Evolutionary conservation across 2,329 filamentous ascomycete species (phyloP).

Genomic region (Paecilomyces sp.): DNA sequence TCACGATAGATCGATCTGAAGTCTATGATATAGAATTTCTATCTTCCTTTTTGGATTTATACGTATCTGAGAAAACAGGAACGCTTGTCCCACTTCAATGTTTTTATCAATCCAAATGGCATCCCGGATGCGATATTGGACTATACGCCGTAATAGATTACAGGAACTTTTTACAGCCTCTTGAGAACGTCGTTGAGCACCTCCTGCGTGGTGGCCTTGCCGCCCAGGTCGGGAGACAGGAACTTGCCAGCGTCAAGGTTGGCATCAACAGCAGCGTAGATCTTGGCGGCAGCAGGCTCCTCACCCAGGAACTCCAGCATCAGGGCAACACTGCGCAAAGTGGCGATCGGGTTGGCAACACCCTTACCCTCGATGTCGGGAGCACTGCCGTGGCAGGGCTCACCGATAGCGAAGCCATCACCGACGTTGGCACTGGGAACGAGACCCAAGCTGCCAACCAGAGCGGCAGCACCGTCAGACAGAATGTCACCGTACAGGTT

Average conservation of each 20-base stretch:
- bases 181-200: conserved; percentile 81
- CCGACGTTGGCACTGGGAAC: conserved; percentile 95
- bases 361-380: conserved; percentile 90
- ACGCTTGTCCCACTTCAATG: background rate
- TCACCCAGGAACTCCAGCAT: conserved; percentile 96
- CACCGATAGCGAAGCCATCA: conserved; percentile 88
- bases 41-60: background rate
- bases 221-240: conserved; percentile 84
- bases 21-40: background rate
- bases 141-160: background rate
- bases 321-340: conserved; percentile 78
- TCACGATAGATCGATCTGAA: background rate
- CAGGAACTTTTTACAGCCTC: conserved; percentile 55
- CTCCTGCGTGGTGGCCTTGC: conserved; percentile 75
- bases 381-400: conserved; percentile 94
- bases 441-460: conserved; percentile 85
- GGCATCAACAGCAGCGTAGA: conserved; percentile 86
- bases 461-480: conserved; percentile 87
- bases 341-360: conserved; percentile 95
- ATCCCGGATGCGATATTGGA: background rate
- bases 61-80: background rate
- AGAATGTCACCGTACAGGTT: conserved; percentile 98
- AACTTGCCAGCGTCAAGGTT: conserved; percentile 78
- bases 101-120: background rate
- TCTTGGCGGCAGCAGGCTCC: conserved; percentile 76